These are phyloP conservation scores for Pseudogymnoascus sp. DNA, from an alignment of 2,329 filamentous ascomycete genomes.

Conservation along the genomic window DNA sequence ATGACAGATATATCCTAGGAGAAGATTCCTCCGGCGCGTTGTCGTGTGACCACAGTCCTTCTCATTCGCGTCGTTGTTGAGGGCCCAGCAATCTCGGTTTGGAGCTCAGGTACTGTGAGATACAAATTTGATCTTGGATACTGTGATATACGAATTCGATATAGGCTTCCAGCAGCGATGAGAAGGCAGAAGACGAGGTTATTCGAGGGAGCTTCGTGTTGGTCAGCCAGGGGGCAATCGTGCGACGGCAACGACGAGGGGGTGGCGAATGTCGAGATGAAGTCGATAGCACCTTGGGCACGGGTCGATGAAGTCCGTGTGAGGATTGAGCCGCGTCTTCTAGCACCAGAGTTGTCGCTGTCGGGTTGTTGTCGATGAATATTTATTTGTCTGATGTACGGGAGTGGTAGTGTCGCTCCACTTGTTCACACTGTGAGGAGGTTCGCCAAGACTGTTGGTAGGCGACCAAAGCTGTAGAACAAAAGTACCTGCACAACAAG, in stretches of 20 bases:
- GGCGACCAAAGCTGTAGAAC: conserved; percentile 1
- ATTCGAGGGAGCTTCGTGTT: background rate
- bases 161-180: background rate
- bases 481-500: background rate
- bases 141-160: background rate
- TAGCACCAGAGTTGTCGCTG: conserved; percentile 1
- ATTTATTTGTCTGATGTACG: conserved; percentile 7
- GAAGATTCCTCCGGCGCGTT: conserved; percentile 7
- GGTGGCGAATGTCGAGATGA: background rate
- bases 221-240: conserved; percentile 4
- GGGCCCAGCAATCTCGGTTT: background rate
- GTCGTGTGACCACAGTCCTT: conserved; percentile 5
- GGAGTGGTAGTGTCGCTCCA: conserved; percentile 5
- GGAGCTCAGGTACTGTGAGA: background rate
- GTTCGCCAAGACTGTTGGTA: conserved; percentile 5
- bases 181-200: background rate
- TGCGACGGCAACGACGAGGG: background rate
- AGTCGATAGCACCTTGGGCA: background rate
- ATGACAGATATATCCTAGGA: background rate
- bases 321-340: conserved; percentile 2
- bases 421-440: conserved; percentile 4
- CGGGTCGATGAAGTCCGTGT: background rate
- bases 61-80: background rate
- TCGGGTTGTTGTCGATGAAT: background rate
- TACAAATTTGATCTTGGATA: background rate